Base-by-base conservation (phyloP, 805 yeast species). In the Barnettozyma salicaria region DNA sequence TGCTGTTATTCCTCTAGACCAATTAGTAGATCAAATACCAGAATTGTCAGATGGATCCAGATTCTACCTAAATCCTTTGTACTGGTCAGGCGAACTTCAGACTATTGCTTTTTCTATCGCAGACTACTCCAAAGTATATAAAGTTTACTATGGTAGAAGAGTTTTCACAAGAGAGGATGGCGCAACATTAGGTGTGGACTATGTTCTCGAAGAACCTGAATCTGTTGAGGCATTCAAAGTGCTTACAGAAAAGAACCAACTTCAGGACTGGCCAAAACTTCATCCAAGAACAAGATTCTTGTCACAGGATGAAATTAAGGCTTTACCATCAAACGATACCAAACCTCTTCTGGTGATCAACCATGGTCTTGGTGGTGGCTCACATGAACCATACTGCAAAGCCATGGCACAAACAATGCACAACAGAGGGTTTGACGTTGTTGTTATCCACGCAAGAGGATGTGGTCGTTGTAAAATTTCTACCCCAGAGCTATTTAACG, bases 331-430 rank as follows among this genome's bases (percentile, higher is more conserved):
- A 8, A 50, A 53, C 20, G 53, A 49, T 14, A 28, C 43, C 0
- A 67, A 65, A 42, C 89, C 89, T 4, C 62, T 83, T 32, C 65
- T 78, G 16, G 62, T 83, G 22, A 73, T 80, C 7, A 59, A 72
- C 33, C 90, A 83, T 51, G 94, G 92, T 2, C 64, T 83, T 26
- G 80, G 84, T 19, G 90, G 92, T 41, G 94, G 94, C 2, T 77
- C 86, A 12, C 83, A 78, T 48, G 92, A 83, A 55, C 76, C 84
- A 16, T 78, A 78, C 40, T 72, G 82, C 32, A 67, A 87, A 44
- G 70, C 80, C 7, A 61, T 77, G 26, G 59, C 75, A 25, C 60
- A 63, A 31, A 56, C 60, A 16, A 58, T 79, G 32, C 65, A 70
- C 22, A 49, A 55, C 1, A 58, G 61, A 12, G 60, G 62, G 37